These are phyloP conservation scores for Hirsutella minnesotensis DNA, from an alignment of 2,329 filamentous ascomycete genomes.

Conservation along the genomic window DNA sequence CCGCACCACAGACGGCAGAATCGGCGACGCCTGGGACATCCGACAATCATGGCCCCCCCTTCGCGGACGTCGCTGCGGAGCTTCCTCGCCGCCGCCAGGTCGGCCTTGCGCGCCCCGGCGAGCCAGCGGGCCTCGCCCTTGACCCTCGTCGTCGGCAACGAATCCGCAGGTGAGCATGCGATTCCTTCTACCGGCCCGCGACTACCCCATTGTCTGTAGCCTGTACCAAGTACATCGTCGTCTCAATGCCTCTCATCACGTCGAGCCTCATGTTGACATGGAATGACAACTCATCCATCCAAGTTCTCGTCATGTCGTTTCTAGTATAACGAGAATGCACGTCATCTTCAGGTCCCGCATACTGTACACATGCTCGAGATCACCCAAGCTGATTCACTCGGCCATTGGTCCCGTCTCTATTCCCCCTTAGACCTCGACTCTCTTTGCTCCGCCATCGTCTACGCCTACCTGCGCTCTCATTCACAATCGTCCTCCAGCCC, in stretches of 20 bases:
- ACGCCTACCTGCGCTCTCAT: constrained; percentile 61
- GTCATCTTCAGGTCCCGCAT: background rate
- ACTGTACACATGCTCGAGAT: background rate
- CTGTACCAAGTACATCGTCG: too few relatives aligned
- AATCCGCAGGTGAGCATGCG: constrained; percentile 44
- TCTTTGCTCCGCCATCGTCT: constrained; percentile 60
- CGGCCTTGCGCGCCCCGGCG: constrained; percentile 30
- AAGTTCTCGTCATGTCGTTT: too few relatives aligned
- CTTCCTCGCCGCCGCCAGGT: constrained; percentile 40
- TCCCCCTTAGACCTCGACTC: constrained; percentile 61
- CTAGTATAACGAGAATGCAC: too few relatives aligned
- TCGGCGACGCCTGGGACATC: too few relatives aligned
- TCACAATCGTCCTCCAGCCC: constrained; percentile 26
- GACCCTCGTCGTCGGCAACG: constrained; percentile 55
- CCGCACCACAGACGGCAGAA: too few relatives aligned
- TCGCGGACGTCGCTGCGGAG: constrained; percentile 28
- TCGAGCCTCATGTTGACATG: too few relatives aligned
- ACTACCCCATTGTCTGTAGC: too few relatives aligned
- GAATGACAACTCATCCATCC: too few relatives aligned
- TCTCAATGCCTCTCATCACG: background rate
- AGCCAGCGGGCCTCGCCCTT: constrained; percentile 34
- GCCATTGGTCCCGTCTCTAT: too few relatives aligned
- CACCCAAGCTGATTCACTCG: background rate
- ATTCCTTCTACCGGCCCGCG: too few relatives aligned
- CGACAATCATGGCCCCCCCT: constrained; percentile 12